These are phyloP conservation scores for Arabidopsis thaliana DNA, from an alignment of 345 rosid species.

Conservation along the genomic window DNA sequence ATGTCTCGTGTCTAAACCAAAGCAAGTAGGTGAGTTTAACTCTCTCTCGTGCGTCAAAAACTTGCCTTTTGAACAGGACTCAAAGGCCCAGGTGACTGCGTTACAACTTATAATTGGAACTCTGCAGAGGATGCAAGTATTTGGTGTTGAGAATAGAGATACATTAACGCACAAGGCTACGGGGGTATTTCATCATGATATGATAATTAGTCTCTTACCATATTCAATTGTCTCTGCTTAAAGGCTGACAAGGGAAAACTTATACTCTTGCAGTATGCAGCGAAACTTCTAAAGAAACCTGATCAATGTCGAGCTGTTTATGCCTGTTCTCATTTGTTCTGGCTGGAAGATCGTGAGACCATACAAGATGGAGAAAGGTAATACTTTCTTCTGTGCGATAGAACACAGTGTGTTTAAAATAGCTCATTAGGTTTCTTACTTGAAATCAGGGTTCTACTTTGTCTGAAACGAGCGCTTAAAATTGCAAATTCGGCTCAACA, in stretches of 20 bases:
- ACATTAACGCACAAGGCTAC: constrained; percentile 94
- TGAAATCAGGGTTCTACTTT: constrained; percentile 72
- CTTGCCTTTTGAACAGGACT: constrained; percentile 63
- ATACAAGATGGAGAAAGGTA: constrained; percentile 97
- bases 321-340: constrained; percentile 93
- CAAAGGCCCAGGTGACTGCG: constrained; percentile 94
- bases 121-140: constrained; percentile 96
- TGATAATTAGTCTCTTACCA: constrained; percentile 9
- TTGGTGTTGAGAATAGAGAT: constrained; percentile 98
- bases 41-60: constrained; percentile 28
- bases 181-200: constrained; percentile 66
- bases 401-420: not conserved
- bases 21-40: constrained; percentile 1
- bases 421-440: not conserved
- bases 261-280: constrained; percentile 76
- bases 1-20: constrained; percentile 13
- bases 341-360: constrained; percentile 91
- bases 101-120: constrained; percentile 90
- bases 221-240: constrained; percentile 25
- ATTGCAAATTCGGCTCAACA: constrained; percentile 97
- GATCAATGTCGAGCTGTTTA: constrained; percentile 99
- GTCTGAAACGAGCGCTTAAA: constrained; percentile 93
- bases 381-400: not conserved
- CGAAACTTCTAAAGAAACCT: constrained; percentile 96
- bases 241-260: constrained; percentile 34